These are phyloP conservation scores for Aspergillus cavernicola DNA, from an alignment of 495 filamentous ascomycete species.

Conservation along the genomic window DNA sequence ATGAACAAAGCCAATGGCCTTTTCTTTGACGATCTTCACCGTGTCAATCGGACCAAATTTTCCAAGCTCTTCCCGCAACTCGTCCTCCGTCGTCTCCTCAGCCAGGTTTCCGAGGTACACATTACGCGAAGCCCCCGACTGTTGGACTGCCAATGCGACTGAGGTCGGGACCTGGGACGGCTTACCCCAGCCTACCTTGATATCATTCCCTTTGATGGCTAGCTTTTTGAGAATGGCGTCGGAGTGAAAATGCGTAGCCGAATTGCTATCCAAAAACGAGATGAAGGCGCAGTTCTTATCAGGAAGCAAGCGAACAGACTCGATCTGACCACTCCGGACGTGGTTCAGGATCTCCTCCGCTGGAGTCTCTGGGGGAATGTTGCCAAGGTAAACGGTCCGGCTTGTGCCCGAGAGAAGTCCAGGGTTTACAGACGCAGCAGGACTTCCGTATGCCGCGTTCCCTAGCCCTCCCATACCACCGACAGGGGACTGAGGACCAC, in stretches of 20 bases:
- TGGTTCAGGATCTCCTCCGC: slow-evolving; percentile 97
- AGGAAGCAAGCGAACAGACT: slow-evolving; percentile 90
- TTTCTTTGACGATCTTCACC: slow-evolving; percentile 96
- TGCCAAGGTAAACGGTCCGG: slow-evolving; percentile 94
- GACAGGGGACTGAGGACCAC: slow-evolving; percentile 82
- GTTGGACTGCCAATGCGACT: slow-evolving; percentile 91
- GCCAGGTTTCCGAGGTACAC: slow-evolving; percentile 94
- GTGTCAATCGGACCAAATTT: slow-evolving; percentile 98
- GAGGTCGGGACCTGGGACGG: slow-evolving; percentile 97
- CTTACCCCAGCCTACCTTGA: slow-evolving; percentile 99
- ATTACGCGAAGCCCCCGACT: slow-evolving; percentile 96
- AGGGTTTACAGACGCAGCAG: slow-evolving; percentile 68
- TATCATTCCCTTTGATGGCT: slow-evolving; percentile 95
- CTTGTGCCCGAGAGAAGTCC: slow-evolving; percentile 86
- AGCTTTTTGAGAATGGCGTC: slow-evolving; percentile 99
- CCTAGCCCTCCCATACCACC: slow-evolving; percentile 62
- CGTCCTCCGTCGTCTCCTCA: slow-evolving; percentile 86
- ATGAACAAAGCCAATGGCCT: slow-evolving; percentile 96
- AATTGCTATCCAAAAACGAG: slow-evolving; percentile 94
- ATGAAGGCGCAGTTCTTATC: slow-evolving; percentile 99
- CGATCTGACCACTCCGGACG: slow-evolving; percentile 95
- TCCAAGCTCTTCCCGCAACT: slow-evolving; percentile 89
- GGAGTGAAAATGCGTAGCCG: slow-evolving; percentile 97
- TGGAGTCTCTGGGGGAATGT: slow-evolving; percentile 96
- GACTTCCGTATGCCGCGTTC: slow-evolving; percentile 54